Evolutionary conservation across 805 yeast species (phyloP).

Genomic region (Yamadazyma nakazawae): DNA sequence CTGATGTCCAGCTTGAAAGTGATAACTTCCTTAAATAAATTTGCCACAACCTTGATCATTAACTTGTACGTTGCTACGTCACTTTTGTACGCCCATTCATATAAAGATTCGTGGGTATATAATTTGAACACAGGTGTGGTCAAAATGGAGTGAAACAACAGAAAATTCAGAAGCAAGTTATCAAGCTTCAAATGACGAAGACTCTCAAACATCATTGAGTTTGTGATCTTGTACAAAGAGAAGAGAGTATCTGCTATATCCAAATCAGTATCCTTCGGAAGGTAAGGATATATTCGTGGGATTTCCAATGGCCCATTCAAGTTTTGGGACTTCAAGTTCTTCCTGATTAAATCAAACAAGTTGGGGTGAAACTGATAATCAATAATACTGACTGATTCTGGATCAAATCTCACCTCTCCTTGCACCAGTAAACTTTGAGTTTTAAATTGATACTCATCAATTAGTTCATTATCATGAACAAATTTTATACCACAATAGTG

Average conservation of each 20-base stretch:
- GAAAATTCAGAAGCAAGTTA: conserved; percentile 51
- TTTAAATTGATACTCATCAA: conserved; percentile 3
- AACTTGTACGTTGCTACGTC: conserved; percentile 33
- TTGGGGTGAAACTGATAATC: conserved; percentile 26
- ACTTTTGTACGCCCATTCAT: conserved; percentile 65
- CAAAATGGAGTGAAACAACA: conserved; percentile 51
- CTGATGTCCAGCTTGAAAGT: not conserved
- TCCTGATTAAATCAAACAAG: conserved; percentile 23
- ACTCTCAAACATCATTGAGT: conserved; percentile 60
- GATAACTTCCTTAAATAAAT: conserved; percentile 1
- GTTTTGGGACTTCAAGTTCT: conserved; percentile 14
- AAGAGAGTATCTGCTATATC: conserved; percentile 62
- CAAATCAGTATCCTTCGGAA: conserved; percentile 45
- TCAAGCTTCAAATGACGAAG: conserved; percentile 66
- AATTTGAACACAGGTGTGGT: conserved; percentile 63
- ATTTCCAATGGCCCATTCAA: conserved; percentile 19
- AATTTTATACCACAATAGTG: conserved; percentile 71
- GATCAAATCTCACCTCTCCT: not conserved
- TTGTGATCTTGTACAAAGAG: conserved; percentile 61
- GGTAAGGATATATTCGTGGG: conserved; percentile 40
- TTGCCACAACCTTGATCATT: conserved; percentile 5
- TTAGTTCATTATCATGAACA: conserved; percentile 5
- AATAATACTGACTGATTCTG: conserved; percentile 13
- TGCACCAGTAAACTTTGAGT: not conserved
- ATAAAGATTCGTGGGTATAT: conserved; percentile 45